Percentiles rank a stretch among this genome's conserved stretches.
These are phyloP conservation scores for Penicillium verrucosum DNA, from an alignment of 2,329 filamentous ascomycete species.

Conservation along the genomic window DNA sequence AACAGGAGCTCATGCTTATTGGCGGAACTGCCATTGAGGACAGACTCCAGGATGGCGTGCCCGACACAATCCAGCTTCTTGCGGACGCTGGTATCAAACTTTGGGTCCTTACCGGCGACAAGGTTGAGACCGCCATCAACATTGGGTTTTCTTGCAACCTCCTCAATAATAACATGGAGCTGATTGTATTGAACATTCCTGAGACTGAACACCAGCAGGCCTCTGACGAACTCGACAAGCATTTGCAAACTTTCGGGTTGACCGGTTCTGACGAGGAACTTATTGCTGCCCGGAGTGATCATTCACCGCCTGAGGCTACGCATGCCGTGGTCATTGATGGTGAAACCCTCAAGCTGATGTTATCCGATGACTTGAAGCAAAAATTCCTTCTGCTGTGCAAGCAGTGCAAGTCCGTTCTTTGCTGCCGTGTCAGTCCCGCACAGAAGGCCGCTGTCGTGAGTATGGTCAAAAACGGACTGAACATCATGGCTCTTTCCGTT, in stretches of 20 bases:
- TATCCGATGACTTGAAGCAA: conserved; percentile 78
- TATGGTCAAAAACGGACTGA: conserved; percentile 90
- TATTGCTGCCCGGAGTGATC: conserved; percentile 71
- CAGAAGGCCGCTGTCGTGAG: conserved; percentile 96
- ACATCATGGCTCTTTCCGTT: conserved; percentile 93
- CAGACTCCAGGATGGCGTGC: conserved; percentile 91
- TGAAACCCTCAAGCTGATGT: conserved; percentile 83
- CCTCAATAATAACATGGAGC: conserved; percentile 94
- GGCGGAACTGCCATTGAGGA: conserved; percentile 98
- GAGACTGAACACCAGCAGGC: conserved; percentile 67
- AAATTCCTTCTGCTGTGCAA: conserved; percentile 95
- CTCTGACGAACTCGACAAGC: conserved; percentile 69
- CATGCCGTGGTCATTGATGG: conserved; percentile 95
- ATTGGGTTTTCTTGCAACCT: conserved; percentile 99
- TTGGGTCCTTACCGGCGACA: conserved; percentile 97
- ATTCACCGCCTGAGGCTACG: conserved; percentile 80
- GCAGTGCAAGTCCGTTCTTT: conserved; percentile 92
- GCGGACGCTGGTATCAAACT: conserved; percentile 95
- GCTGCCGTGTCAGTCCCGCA: conserved; percentile 92
- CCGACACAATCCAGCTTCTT: conserved; percentile 88
- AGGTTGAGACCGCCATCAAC: conserved; percentile 98
- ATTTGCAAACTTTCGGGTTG: conserved; percentile 70
- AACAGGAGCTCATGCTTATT: conserved; percentile 80
- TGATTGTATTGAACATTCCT: conserved; percentile 82
- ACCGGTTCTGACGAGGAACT: conserved; percentile 85